Evolutionary conservation across 2,329 filamentous ascomycete species (phyloP).

Genomic region (Zymoseptoria passerinii): DNA sequence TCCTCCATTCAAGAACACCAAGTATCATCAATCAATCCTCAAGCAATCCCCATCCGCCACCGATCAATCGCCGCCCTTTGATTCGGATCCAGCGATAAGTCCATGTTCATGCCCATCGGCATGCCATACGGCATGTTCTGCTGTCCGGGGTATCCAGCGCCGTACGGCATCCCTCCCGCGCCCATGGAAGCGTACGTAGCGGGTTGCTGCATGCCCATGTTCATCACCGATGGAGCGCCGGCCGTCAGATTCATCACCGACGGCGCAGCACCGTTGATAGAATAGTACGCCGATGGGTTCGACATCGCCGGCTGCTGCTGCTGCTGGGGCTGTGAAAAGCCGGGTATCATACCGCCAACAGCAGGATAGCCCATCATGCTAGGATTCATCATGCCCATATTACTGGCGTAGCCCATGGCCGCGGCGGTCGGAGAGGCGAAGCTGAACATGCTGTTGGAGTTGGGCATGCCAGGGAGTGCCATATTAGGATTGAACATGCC

Average conservation of each 20-base stretch:
- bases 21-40: background rate
- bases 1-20: background rate
- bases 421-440: slow-evolving; percentile 22
- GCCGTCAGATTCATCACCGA: slow-evolving; percentile 2
- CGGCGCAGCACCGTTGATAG: slow-evolving; percentile 7
- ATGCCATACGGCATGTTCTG: slow-evolving; percentile 13
- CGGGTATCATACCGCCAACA: background rate
- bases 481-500: slow-evolving; percentile 17
- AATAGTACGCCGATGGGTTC: slow-evolving; percentile 13
- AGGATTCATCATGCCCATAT: slow-evolving; percentile 4
- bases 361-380: background rate
- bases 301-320: slow-evolving; percentile 9
- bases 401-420: slow-evolving; percentile 13
- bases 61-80: slow-evolving; percentile 52
- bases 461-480: slow-evolving; percentile 15
- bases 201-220: background rate
- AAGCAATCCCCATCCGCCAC: slow-evolving; percentile 44
- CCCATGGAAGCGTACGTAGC: slow-evolving; percentile 3
- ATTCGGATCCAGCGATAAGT: slow-evolving; percentile 36
- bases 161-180: background rate
- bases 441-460: slow-evolving; percentile 10
- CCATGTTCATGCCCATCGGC: slow-evolving; percentile 21
- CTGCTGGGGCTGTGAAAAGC: slow-evolving; percentile 4
- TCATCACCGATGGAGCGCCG: background rate
- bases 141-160: background rate